Conservation (phyloP, 495 filamentous ascomycete genomes). For the Viridothelium virens region DNA sequence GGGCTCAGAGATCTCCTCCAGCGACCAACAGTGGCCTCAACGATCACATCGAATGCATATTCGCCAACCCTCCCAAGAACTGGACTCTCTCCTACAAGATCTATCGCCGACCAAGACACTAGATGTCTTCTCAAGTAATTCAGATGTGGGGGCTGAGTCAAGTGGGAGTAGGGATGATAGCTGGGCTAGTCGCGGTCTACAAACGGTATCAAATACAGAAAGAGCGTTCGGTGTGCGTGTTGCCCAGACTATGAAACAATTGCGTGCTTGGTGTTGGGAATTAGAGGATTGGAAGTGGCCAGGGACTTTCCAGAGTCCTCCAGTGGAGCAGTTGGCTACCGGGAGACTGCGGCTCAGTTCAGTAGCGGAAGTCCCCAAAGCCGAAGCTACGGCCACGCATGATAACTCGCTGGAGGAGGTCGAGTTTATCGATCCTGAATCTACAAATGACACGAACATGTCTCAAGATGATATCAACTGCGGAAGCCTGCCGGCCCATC, state of each 20-base stretch:
- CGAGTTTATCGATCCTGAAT: background rate
- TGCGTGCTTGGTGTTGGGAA: conserved; percentile 71
- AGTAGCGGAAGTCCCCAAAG: background rate
- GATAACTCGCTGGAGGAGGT: background rate
- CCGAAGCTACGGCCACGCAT: conserved; percentile 11
- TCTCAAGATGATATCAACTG: conserved; percentile 45
- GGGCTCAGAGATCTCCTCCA: background rate
- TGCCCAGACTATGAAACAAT: conserved; percentile 63
- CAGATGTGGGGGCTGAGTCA: conserved; percentile 4
- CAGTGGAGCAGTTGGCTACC: conserved; percentile 22
- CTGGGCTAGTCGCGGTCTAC: conserved; percentile 20
- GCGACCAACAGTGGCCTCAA: background rate
- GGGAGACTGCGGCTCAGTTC: conserved; percentile 21
- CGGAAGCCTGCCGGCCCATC: conserved; percentile 56
- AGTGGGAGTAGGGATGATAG: background rate
- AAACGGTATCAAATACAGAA: conserved; percentile 29
- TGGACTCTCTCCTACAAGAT: conserved; percentile 28
- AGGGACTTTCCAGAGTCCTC: conserved; percentile 36
- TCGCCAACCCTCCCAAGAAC: conserved; percentile 9
- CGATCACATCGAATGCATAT: background rate
- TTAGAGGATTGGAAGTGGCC: conserved; percentile 72
- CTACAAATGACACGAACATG: conserved; percentile 6
- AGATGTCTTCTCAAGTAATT: conserved; percentile 27
- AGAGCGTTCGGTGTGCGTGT: conserved; percentile 55
- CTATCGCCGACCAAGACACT: conserved; percentile 33